Evolutionary conservation across 495 filamentous ascomycete species (phyloP).

Genomic region (Pyrenula aspistea): DNA sequence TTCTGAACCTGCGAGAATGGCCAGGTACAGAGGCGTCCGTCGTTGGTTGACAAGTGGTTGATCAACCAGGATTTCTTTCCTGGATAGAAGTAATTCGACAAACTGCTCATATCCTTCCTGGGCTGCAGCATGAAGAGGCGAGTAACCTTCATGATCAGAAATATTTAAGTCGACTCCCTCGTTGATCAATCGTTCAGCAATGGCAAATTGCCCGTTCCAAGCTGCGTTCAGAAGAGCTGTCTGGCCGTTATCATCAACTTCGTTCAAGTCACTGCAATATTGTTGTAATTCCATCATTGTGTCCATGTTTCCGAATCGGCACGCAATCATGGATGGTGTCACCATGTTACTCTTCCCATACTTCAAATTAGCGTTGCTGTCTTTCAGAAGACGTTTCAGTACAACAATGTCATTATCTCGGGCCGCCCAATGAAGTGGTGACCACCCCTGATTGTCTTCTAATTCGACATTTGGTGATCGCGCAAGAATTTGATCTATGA

Average conservation of each 20-base stretch:
- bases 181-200: neutral
- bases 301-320: neutral
- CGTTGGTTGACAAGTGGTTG: neutral
- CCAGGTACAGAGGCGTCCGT: neutral
- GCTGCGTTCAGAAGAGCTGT: neutral
- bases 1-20: neutral
- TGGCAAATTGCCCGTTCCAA: neutral
- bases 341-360: neutral
- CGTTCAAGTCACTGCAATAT: neutral
- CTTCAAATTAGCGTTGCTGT: neutral
- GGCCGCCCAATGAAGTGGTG: neutral
- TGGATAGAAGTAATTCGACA: neutral
- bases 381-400: neutral
- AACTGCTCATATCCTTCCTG: neutral
- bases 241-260: neutral
- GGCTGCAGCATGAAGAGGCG: neutral
- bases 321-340: neutral
- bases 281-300: neutral
- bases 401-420: neutral
- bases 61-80: neutral
- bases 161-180: neutral
- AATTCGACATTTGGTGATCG: neutral
- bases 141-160: neutral
- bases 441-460: neutral
- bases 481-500: neutral